phyloP scores from a whole-genome alignment of 805 yeast genomes.

The Candida saitoana region DNA sequence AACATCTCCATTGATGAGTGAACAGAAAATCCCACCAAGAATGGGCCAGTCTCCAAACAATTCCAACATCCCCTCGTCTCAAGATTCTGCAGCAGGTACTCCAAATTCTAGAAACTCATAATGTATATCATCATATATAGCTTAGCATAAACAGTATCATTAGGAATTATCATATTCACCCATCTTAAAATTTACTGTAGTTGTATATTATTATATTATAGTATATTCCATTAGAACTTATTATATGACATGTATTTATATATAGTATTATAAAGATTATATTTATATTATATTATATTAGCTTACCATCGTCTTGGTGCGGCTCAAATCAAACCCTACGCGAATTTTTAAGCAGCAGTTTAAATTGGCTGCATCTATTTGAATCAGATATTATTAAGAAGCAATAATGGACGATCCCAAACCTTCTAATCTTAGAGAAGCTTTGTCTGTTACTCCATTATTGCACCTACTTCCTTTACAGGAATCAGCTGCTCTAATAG shows the following conservation, averaged over 20 bases:
- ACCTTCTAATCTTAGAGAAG: slow-evolving; percentile 20
- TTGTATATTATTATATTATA: too few relatives aligned
- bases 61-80: slow-evolving; percentile 2
- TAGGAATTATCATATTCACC: too few relatives aligned
- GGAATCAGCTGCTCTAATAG: slow-evolving; percentile 16
- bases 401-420: slow-evolving; percentile 4
- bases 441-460: slow-evolving; percentile 23
- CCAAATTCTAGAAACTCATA: slow-evolving; percentile 5
- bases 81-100: slow-evolving; percentile 2
- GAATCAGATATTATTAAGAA: neutral
- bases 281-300: too few relatives aligned
- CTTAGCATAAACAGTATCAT: too few relatives aligned
- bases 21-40: neutral
- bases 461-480: slow-evolving; percentile 28
- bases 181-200: too few relatives aligned
- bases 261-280: too few relatives aligned
- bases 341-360: neutral
- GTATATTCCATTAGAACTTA: too few relatives aligned
- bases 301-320: too few relatives aligned
- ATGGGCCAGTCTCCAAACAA: slow-evolving; percentile 3
- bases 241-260: too few relatives aligned
- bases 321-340: neutral
- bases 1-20: slow-evolving; percentile 2
- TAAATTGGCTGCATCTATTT: neutral
- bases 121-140: neutral